phyloP scores from a whole-genome alignment of 2,329 filamentous ascomycete genomes.

The Pseudogymnoascus sp. region DNA sequence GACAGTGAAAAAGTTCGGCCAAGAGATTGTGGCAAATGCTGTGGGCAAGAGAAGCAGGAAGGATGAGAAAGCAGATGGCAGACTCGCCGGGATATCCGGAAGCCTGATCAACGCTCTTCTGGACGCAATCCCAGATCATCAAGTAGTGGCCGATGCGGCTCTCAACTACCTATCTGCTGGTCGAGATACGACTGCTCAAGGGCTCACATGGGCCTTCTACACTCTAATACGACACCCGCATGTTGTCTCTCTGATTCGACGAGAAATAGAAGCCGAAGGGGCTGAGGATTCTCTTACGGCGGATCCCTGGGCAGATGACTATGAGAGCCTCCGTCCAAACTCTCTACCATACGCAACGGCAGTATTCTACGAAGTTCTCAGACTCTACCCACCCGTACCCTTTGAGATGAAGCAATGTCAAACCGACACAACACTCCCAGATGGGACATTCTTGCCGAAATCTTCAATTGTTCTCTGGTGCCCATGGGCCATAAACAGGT shows the following conservation, averaged over 20 bases:
- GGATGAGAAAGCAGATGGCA: slow-evolving; percentile 19
- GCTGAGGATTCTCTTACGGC: slow-evolving; percentile 12
- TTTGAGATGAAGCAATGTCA: slow-evolving; percentile 57
- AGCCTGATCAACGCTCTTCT: slow-evolving; percentile 53
- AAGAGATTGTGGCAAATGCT: slow-evolving; percentile 47
- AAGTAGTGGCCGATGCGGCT: slow-evolving; percentile 54
- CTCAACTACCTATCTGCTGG: slow-evolving; percentile 57
- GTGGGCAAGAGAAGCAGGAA: slow-evolving; percentile 30
- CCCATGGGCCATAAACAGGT: slow-evolving; percentile 55
- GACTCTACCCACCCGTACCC: slow-evolving; percentile 55
- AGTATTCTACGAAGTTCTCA: slow-evolving; percentile 52
- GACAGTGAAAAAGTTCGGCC: slow-evolving; percentile 46
- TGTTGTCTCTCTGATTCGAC: slow-evolving; percentile 33
- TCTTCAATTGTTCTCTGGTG: slow-evolving; percentile 52
- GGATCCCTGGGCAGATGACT: slow-evolving; percentile 13
- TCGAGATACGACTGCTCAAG: slow-evolving; percentile 56
- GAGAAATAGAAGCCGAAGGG: slow-evolving; percentile 30
- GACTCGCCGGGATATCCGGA: slow-evolving; percentile 38
- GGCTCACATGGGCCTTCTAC: slow-evolving; percentile 56
- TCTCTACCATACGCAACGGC: slow-evolving; percentile 49
- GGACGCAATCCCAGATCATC: slow-evolving; percentile 43
- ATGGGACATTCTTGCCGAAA: slow-evolving; percentile 49
- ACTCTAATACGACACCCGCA: slow-evolving; percentile 44
- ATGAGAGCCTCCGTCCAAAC: slow-evolving; percentile 23
- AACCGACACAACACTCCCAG: slow-evolving; percentile 44